Conservation (phyloP, 768 basidiomycete genomes). For the Pholiota molesta region DNA sequence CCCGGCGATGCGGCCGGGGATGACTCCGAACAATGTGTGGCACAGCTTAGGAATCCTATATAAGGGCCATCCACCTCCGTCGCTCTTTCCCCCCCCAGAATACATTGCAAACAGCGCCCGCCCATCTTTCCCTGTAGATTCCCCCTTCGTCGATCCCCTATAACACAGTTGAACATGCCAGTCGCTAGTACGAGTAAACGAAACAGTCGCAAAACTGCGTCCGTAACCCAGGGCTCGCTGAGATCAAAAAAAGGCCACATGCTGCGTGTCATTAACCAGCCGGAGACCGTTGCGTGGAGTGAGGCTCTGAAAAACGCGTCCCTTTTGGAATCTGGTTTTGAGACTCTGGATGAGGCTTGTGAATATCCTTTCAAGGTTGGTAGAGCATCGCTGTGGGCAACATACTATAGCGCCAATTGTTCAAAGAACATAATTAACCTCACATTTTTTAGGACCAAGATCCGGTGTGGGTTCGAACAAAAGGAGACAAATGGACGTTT, state of each 20-base stretch:
- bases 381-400: not conserved
- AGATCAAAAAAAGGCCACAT: not conserved
- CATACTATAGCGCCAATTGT: not conserved
- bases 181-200: constrained; percentile 13
- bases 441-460: constrained; percentile 43
- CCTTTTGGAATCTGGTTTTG: constrained; percentile 2
- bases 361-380: constrained; percentile 55
- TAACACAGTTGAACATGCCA: constrained; percentile 7
- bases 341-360: constrained; percentile 49
- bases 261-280: constrained; percentile 7
- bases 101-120: constrained; percentile 7
- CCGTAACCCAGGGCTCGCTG: not conserved
- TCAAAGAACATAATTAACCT: not conserved
- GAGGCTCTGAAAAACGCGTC: constrained; percentile 2
- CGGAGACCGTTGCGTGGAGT: constrained; percentile 3
- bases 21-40: constrained; percentile 5
- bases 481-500: constrained; percentile 51
- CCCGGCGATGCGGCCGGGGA: not conserved
- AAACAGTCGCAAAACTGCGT: constrained; percentile 3
- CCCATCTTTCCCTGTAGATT: constrained; percentile 2
- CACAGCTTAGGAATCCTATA: constrained; percentile 12
- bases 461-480: constrained; percentile 54
- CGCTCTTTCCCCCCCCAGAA: constrained; percentile 8
- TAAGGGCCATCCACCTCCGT: constrained; percentile 7
- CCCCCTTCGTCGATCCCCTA: not conserved